Evolutionary conservation across 176 grass and related monocot genomes (phyloP).

Genomic region (Calamus simplicifolius): DNA sequence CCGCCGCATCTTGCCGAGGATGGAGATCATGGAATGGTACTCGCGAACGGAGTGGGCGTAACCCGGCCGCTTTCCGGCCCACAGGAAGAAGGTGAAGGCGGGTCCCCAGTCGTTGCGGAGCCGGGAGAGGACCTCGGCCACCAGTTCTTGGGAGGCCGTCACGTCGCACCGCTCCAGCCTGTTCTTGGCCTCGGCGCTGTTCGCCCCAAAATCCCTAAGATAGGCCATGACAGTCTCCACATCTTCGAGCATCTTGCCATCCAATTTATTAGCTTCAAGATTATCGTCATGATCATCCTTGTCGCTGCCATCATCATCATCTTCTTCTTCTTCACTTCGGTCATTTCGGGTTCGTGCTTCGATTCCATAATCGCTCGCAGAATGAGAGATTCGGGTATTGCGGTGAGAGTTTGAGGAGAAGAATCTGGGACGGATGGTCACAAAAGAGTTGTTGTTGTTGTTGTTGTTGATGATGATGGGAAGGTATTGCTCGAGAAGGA

Average conservation of each 20-base stretch:
- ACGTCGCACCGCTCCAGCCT: slow-evolving; percentile 47
- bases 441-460: too few relatives aligned
- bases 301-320: background rate
- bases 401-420: background rate
- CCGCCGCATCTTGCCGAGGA: slow-evolving; percentile 68
- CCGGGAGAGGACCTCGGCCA: slow-evolving; percentile 41
- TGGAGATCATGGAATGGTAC: slow-evolving; percentile 70
- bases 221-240: slow-evolving; percentile 46
- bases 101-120: slow-evolving; percentile 70
- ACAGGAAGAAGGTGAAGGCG: slow-evolving; percentile 66
- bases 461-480: too few relatives aligned
- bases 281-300: slow-evolving; percentile 22
- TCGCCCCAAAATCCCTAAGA: slow-evolving; percentile 17
- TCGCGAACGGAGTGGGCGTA: slow-evolving; percentile 41
- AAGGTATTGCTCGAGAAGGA: too few relatives aligned
- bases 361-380: too few relatives aligned
- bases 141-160: slow-evolving; percentile 44
- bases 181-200: slow-evolving; percentile 17
- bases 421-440: background rate
- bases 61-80: slow-evolving; percentile 48
- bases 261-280: slow-evolving; percentile 27
- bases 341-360: too few relatives aligned
- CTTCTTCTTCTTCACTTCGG: too few relatives aligned
- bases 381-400: background rate
- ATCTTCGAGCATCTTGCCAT: slow-evolving; percentile 17